phyloP scores from a whole-genome alignment of 1,284 basidiomycete species.

The Ustilago bromivora region DNA sequence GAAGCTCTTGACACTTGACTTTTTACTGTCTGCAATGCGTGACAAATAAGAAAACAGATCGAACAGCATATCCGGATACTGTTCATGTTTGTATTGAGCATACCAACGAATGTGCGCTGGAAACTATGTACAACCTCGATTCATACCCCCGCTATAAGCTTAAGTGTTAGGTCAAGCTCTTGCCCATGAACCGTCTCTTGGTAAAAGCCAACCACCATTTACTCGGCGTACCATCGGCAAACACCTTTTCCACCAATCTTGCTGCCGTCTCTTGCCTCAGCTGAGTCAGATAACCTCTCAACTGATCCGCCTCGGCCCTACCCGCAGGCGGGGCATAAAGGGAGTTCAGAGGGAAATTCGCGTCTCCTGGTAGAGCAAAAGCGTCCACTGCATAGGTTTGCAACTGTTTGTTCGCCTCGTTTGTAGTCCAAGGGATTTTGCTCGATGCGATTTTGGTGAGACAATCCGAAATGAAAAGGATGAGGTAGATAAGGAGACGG shows the following conservation, averaged over 20 bases:
- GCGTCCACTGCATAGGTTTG: slow-evolving; percentile 89
- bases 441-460: slow-evolving; percentile 74
- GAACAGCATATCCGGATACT: too few relatives aligned
- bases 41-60: too few relatives aligned
- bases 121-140: neutral
- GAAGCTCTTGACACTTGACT: neutral
- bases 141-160: too few relatives aligned
- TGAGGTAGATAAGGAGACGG: slow-evolving; percentile 94
- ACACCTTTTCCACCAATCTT: slow-evolving; percentile 87
- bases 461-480: slow-evolving; percentile 98
- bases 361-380: slow-evolving; percentile 94
- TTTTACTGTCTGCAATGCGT: neutral
- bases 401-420: slow-evolving; percentile 88
- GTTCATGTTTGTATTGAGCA: neutral
- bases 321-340: slow-evolving; percentile 86
- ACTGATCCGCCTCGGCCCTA: slow-evolving; percentile 86
- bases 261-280: slow-evolving; percentile 89
- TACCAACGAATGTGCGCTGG: too few relatives aligned
- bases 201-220: slow-evolving; percentile 99
- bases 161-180: slow-evolving; percentile 50
- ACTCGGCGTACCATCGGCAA: slow-evolving; percentile 88
- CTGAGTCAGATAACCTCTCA: slow-evolving; percentile 91
- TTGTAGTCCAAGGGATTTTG: slow-evolving; percentile 68
- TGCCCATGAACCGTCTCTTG: slow-evolving; percentile 69
- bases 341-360: slow-evolving; percentile 91